Conservation (phyloP, 2,329 filamentous ascomycete genomes). For the Stenocarpella maydis region DNA sequence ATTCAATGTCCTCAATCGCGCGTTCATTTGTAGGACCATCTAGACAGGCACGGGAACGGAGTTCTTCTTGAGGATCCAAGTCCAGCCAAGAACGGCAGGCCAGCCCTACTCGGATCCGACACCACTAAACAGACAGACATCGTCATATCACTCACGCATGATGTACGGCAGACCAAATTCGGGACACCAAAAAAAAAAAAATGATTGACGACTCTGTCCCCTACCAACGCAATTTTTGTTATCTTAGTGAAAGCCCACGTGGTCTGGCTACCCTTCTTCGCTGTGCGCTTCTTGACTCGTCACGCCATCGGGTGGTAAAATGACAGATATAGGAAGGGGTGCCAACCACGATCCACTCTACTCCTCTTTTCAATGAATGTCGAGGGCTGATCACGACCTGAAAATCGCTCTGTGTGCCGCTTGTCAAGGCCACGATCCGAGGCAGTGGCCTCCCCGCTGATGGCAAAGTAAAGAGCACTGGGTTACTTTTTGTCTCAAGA, state of each 20-base stretch:
- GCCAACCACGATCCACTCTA: not conserved
- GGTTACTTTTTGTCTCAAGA: not conserved
- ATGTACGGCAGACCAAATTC: not conserved
- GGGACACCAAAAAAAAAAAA: not conserved
- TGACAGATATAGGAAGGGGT: not conserved
- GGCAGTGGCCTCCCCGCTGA: not conserved
- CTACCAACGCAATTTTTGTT: not conserved
- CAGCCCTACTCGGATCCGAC: not conserved
- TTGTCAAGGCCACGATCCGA: not conserved
- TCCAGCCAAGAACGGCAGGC: too few species aligned
- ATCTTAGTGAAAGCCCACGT: not conserved
- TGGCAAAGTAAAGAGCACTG: not conserved
- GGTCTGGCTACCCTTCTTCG: not conserved
- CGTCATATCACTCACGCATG: not conserved
- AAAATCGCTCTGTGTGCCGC: not conserved
- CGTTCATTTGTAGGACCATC: too few species aligned
- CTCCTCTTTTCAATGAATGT: not conserved
- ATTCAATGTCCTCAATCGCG: not conserved
- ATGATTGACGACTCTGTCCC: constrained; percentile 5
- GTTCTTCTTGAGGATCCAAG: too few species aligned
- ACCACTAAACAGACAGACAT: not conserved
- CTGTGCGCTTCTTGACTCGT: not conserved
- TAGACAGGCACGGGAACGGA: too few species aligned
- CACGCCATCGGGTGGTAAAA: not conserved
- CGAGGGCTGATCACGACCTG: not conserved